Base-by-base conservation (phyloP, 257 asterid species). In the Forsythia viridissima region DNA sequence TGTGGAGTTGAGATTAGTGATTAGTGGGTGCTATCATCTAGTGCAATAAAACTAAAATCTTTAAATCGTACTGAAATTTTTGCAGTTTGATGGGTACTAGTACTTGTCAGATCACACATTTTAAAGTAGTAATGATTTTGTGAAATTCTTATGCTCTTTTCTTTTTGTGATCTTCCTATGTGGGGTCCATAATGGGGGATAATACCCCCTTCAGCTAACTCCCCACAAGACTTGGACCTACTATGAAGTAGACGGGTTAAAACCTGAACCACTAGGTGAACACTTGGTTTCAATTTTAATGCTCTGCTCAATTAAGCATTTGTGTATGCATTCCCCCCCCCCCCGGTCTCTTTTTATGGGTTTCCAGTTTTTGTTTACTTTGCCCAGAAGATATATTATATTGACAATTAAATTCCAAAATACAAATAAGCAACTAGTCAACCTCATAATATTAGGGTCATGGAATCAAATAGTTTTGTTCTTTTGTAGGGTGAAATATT, bases 1-100 rank as follows among this genome's bases (percentile, higher is more conserved):
- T 78, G 39, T 21, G 74, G 39, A 52, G 68, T 78, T 67, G 36
- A 66, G 70, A 74, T 72, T 44, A 75, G 18, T 5, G 70, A 74
- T 72, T 44, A 75, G 18, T 5, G 0, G 1, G 5, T 11, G 3
- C 6, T 46, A 46, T 57, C 18, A 40, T 66, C 6, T 51, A 68
- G 75, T 16, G 67, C 73, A 74, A 20, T 34, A 61, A 65, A 70
- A 3, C 7, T 20, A 65, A 18, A 72, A 24, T n/a, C 40, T 21
- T 38, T 44, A 8, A 36, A 11, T 55, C 72, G 8, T n/a, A 30
- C 40, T 46, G 65, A 52, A 16, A 8, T 43, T 30, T 69, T n/a
- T 44, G 51, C 74, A 30, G 44, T 24, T 72, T 40, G 38, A 6
- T 37, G 18, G 52, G 3, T 42, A 72, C 16, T 12, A 42, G 13